These are phyloP conservation scores for Gossypium herbaceum DNA, from an alignment of 345 rosid species.

Conservation along the genomic window DNA sequence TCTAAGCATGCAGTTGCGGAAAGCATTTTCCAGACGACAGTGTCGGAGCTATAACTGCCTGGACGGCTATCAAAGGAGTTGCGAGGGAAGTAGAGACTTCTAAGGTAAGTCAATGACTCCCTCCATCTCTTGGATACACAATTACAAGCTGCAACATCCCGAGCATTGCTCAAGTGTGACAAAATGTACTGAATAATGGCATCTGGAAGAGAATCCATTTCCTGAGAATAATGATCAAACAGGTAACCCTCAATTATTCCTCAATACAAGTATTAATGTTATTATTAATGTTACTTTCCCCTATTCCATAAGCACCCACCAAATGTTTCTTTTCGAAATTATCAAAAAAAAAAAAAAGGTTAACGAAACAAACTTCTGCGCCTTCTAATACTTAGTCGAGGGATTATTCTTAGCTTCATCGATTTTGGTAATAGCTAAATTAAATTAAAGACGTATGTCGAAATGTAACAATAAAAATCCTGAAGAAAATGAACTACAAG, in stretches of 20 bases:
- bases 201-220: slow-evolving; percentile 81
- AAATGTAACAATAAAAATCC: neutral
- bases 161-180: slow-evolving; percentile 58
- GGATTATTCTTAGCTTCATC: neutral
- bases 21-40: slow-evolving; percentile 53
- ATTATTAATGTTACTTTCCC: too few species aligned
- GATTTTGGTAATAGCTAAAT: neutral
- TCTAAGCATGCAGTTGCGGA: slow-evolving; percentile 40
- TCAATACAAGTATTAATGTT: too few species aligned
- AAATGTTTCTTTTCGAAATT: too few species aligned
- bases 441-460: neutral
- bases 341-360: too few species aligned
- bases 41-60: slow-evolving; percentile 42
- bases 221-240: slow-evolving; percentile 44
- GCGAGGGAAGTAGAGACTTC: slow-evolving; percentile 64
- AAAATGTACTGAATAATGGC: slow-evolving; percentile 62
- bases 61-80: slow-evolving; percentile 56
- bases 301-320: too few species aligned
- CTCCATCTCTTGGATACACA: slow-evolving; percentile 90
- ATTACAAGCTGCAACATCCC: slow-evolving; percentile 64
- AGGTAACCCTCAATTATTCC: slow-evolving; percentile 18
- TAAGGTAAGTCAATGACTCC: slow-evolving; percentile 54
- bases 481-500: neutral
- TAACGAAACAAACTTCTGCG: too few species aligned
- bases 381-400: neutral